Evolutionary conservation across 495 filamentous ascomycete genomes (phyloP).

Genomic region (Xylaria palmicola): DNA sequence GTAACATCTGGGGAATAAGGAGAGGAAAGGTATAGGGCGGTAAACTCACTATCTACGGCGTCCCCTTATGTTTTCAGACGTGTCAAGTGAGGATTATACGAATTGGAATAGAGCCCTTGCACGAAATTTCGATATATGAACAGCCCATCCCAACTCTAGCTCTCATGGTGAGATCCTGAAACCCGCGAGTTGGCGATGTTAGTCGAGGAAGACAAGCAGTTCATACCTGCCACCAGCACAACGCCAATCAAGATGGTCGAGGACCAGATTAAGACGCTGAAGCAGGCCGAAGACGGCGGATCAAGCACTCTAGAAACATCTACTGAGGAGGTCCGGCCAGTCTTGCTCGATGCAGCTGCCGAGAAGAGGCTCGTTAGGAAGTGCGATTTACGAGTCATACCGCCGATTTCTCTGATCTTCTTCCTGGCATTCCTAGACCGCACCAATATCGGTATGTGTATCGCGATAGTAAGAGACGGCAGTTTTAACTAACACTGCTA

Average conservation of each 20-base stretch:
- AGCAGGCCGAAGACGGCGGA: not conserved
- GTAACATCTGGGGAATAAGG: not conserved
- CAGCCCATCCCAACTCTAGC: no score
- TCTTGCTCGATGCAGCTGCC: conserved; percentile 23
- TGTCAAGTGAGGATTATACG: no score
- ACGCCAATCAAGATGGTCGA: not conserved
- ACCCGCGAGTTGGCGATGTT: no score
- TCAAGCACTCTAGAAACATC: not conserved
- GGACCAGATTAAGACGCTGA: not conserved
- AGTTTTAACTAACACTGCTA: not conserved
- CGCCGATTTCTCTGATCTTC: conserved; percentile 33
- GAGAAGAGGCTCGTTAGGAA: conserved; percentile 46
- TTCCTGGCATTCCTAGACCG: conserved; percentile 49
- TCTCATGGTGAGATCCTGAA: no score
- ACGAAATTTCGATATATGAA: no score
- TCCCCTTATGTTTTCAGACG: no score
- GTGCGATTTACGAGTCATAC: conserved; percentile 49
- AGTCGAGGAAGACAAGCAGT: no score
- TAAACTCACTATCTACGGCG: no score
- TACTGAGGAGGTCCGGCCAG: not conserved
- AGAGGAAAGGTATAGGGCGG: not conserved
- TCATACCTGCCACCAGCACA: not conserved
- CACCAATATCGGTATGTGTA: conserved; percentile 74
- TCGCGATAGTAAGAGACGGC: conserved; percentile 31
- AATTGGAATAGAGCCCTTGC: no score